These are phyloP conservation scores for Phragmites australis DNA, from an alignment of 176 grass and related monocot species.

Conservation along the genomic window DNA sequence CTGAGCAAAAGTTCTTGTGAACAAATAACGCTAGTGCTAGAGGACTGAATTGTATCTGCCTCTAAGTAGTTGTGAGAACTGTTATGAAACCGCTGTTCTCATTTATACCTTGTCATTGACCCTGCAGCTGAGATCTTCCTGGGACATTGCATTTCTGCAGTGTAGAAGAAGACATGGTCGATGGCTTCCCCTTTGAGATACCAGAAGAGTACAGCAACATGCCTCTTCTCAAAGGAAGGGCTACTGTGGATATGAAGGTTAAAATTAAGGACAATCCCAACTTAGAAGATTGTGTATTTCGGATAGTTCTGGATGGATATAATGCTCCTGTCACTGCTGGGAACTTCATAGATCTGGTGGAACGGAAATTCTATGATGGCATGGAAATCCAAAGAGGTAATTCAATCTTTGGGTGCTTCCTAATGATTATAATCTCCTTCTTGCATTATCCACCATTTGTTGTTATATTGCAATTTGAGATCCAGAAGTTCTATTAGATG, in stretches of 20 bases:
- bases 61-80: constrained; percentile 49
- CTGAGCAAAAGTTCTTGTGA: not conserved
- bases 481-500: not conserved
- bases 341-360: constrained; percentile 90
- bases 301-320: constrained; percentile 93
- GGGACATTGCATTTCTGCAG: constrained; percentile 98
- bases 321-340: constrained; percentile 93
- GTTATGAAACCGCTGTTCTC: constrained; percentile 64
- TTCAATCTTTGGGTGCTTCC: not conserved
- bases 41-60: constrained; percentile 31
- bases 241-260: constrained; percentile 96
- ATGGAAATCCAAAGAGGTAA: constrained; percentile 99
- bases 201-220: constrained; percentile 87
- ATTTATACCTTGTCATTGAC: constrained; percentile 94
- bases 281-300: constrained; percentile 82
- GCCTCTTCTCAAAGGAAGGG: constrained; percentile 97
- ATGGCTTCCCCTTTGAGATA: constrained; percentile 87
- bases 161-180: constrained; percentile 99
- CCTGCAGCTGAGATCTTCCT: constrained; percentile 99
- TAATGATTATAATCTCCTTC: not conserved
- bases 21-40: constrained; percentile 16
- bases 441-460: constrained; percentile 10
- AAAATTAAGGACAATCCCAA: constrained; percentile 97
- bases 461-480: constrained; percentile 1
- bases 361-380: constrained; percentile 95